Evolutionary conservation across 495 filamentous ascomycete genomes (phyloP), one percentile per base, ranked within the genome.

Genomic region (Margaritispora aquatica): DNA sequence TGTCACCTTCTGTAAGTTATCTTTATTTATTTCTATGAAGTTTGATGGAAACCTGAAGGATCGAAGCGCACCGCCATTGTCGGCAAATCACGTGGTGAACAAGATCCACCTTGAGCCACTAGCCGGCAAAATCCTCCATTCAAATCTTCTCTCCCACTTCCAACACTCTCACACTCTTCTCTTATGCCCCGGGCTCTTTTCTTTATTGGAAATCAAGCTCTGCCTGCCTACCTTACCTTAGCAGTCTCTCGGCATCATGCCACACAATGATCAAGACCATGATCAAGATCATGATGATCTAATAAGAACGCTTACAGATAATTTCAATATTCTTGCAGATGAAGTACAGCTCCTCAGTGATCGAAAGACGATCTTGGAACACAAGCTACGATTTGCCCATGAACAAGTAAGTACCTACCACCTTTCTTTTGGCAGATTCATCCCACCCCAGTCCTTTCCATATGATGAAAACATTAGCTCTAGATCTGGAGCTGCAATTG

Each of bases 381-480:
- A 84, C 63, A 84, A 82, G 66, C 71, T 83, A 34, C 75, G 76
- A 52, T 82, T 75, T 69, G 79, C 80, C 27, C 78, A 81, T 55
- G 77, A 82, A 63, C 77, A 82, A 74, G 80, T 84, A 76, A 52
- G 75, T 63, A 50, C 26, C 21, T n/a, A 36, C 49, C 44, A 34
- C 7, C 7, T 19, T 26, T 29, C 7, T 29, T 13, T 19, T 19
- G 7, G 20, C 22, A n/a, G n/a, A n/a, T n/a, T n/a, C n/a, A 52
- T 8, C 23, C 64, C 59, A 60, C 41, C 53, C 48, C 62, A 59
- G 53, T 57, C 54, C 51, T 47, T 46, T 44, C 51, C 55, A 51
- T 71, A 82, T 84, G 85, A 86, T 84, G 79, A 82, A 63, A 63
- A 71, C 51, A 64, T 84, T 87, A 87, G 84, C 83, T 87, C 84